Evolutionary conservation across 2,329 filamentous ascomycete genomes (phyloP).

Genomic region (Dactylonectria estremocensis): DNA sequence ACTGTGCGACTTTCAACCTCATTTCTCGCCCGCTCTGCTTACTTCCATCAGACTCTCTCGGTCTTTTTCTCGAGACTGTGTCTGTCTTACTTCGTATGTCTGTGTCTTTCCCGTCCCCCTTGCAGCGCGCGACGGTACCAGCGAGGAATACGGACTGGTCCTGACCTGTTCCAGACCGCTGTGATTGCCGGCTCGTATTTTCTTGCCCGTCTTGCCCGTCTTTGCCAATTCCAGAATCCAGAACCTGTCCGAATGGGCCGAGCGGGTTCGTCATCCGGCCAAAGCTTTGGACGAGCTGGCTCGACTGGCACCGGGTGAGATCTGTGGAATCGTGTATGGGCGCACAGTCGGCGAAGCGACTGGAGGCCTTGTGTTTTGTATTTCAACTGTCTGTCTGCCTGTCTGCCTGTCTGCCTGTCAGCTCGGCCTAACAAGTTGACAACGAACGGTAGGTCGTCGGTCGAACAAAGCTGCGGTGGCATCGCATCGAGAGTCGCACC

Average conservation of each 20-base stretch:
- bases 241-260: conserved; percentile 7
- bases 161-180: neutral
- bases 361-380: no score
- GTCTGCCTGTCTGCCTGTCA: no score
- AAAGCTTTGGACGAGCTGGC: neutral
- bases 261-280: conserved; percentile 15
- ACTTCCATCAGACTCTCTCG: neutral
- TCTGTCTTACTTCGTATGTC: no score
- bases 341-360: no score
- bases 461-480: neutral
- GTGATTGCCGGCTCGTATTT: conserved; percentile 31
- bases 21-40: neutral
- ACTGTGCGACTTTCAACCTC: conserved; percentile 5
- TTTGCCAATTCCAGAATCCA: neutral
- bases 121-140: conserved; percentile 8
- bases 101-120: neutral
- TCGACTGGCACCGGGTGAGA: neutral
- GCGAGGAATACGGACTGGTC: neutral
- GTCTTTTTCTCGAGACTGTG: neutral
- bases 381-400: no score
- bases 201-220: neutral
- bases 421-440: neutral
- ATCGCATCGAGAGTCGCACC: conserved; percentile 11
- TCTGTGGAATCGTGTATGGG: no score
- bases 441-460: neutral